A percentile compares a stretch with the other conserved stretches of the same genome.
These are phyloP conservation scores for Allium fistulosum DNA, from an alignment of 106 monocot genomes.

Conservation along the genomic window DNA sequence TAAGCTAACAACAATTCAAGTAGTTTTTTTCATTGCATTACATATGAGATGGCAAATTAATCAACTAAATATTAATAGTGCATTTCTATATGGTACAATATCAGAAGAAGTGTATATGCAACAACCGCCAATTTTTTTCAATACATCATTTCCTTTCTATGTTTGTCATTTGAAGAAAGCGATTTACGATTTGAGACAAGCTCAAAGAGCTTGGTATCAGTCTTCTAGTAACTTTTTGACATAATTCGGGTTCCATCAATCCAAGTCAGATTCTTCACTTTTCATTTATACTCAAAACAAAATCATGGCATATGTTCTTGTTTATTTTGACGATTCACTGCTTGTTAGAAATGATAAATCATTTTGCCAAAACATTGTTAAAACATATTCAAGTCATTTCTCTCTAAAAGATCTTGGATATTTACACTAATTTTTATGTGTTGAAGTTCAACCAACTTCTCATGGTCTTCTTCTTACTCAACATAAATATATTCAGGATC, in stretches of 20 bases:
- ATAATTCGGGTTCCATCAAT: not conserved
- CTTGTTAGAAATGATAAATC: not conserved
- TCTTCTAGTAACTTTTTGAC: not conserved
- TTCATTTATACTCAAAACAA: not conserved
- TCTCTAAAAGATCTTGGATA: not conserved
- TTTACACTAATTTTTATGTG: not conserved
- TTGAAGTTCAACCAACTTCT: not conserved
- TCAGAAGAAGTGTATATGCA: too few species aligned
- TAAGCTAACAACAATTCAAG: not conserved
- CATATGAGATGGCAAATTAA: too few species aligned
- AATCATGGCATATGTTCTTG: not conserved
- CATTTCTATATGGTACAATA: too few species aligned
- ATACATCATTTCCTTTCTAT: too few species aligned
- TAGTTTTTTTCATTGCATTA: not conserved
- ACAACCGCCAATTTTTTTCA: too few species aligned
- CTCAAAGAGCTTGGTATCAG: too few species aligned
- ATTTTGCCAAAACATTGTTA: too few species aligned
- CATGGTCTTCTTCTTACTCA: not conserved
- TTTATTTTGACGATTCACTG: not conserved
- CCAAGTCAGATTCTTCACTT: not conserved
- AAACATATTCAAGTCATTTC: not conserved
- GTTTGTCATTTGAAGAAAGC: too few species aligned
- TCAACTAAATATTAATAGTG: too few species aligned
- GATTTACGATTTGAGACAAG: too few species aligned
- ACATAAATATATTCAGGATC: not conserved